Conservation (phyloP, 257 asterid genomes). For the Sherardia arvensis region DNA sequence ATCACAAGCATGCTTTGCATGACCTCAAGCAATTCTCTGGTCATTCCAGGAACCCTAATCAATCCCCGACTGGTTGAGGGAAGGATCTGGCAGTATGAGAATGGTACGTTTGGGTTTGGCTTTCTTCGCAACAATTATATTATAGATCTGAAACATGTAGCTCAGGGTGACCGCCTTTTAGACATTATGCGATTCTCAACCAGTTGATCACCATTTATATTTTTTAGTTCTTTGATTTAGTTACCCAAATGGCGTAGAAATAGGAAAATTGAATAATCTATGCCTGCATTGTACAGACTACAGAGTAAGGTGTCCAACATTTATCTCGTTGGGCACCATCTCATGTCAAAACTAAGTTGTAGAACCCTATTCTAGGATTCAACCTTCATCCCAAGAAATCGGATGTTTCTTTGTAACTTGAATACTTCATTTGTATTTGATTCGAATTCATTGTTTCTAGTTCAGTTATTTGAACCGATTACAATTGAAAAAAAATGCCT, state of each 20-base stretch:
- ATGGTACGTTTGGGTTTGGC: constrained; percentile 81
- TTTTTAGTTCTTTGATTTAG: not conserved
- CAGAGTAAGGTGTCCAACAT: constrained; percentile 2
- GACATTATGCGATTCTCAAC: constrained; percentile 32
- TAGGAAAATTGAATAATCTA: not conserved
- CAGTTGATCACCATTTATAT: constrained; percentile 19
- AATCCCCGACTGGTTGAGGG: constrained; percentile 62
- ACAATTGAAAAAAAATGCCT: not conserved
- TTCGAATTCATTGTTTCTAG: not conserved
- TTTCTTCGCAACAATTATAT: constrained; percentile 51
- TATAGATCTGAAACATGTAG: constrained; percentile 61
- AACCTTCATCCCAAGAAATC: not conserved
- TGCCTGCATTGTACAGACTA: constrained; percentile 15
- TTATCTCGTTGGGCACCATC: not conserved
- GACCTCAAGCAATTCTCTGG: constrained; percentile 72
- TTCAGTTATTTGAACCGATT: not conserved
- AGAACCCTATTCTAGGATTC: not conserved
- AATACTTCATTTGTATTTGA: not conserved
- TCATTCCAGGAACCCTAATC: constrained; percentile 44
- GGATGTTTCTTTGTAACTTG: not conserved
- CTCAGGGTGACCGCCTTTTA: constrained; percentile 38
- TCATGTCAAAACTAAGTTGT: constrained; percentile 2
- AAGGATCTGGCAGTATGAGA: constrained; percentile 63
- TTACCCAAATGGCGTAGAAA: not conserved
- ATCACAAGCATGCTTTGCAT: constrained; percentile 56